A percentile compares a stretch with the other conserved stretches of the same genome.
Conservation (phyloP, 2,329 filamentous ascomycete species). For the Aspergillus sp. region DNA sequence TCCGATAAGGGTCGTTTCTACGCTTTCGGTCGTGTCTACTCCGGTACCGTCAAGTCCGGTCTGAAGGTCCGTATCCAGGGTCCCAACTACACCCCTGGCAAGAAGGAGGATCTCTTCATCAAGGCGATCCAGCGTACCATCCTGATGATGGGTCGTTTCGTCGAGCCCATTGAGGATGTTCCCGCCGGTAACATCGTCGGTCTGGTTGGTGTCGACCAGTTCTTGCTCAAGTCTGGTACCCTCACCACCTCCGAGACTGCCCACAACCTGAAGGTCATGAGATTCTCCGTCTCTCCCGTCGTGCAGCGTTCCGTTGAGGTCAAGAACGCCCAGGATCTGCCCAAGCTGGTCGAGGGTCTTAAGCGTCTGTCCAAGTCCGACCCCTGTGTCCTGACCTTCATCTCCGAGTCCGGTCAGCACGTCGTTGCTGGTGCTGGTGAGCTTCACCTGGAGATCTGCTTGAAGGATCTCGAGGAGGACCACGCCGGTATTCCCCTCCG, state of each 20-base stretch:
- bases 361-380: constrained; percentile 99
- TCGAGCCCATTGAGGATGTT: constrained; percentile 98
- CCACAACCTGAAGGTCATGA: constrained; percentile 99
- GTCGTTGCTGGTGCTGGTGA: constrained; percentile 98
- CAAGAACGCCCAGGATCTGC: constrained; percentile 99
- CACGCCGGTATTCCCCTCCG: constrained; percentile 97
- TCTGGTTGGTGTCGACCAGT: constrained; percentile 99
- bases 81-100: constrained; percentile 95
- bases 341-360: constrained; percentile 99
- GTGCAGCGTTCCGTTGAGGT: constrained; percentile 98
- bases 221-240: constrained; percentile 99
- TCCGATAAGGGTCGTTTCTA: constrained; percentile 99
- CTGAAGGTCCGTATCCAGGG: constrained; percentile 99
- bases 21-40: constrained; percentile 99
- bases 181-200: constrained; percentile 99
- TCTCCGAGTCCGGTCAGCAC: constrained; percentile 94
- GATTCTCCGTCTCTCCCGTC: constrained; percentile 99
- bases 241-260: constrained; percentile 95
- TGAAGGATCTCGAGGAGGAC: constrained; percentile 99
- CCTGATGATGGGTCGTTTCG: constrained; percentile 99
- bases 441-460: constrained; percentile 98
- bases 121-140: constrained; percentile 99
- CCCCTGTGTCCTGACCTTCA: constrained; percentile 91
- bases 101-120: constrained; percentile 99
- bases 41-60: constrained; percentile 95